Evolutionary conservation across 768 basidiomycete genomes (phyloP).

Genomic region (Nevesoporus exiguus): DNA sequence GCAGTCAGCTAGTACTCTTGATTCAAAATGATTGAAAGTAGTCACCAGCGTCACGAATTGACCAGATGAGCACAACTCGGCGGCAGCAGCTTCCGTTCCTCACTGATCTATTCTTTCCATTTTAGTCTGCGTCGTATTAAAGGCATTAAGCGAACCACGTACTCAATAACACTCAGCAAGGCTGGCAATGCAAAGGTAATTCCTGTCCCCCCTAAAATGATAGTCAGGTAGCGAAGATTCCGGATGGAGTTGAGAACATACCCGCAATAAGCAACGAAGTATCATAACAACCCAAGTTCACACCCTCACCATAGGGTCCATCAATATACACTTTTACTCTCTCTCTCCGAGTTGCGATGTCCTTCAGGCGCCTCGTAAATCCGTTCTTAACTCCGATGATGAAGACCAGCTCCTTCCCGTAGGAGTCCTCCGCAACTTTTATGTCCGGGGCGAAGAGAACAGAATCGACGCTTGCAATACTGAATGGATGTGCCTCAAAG

Average conservation of each 20-base stretch:
- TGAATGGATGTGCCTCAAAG: conserved; percentile 57
- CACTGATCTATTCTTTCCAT: conserved; percentile 3
- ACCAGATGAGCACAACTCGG: conserved; percentile 42
- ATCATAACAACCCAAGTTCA: conserved; percentile 37
- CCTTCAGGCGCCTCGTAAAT: conserved; percentile 47
- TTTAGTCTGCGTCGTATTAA: neutral
- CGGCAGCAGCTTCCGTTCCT: conserved; percentile 25
- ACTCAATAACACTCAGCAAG: conserved; percentile 43
- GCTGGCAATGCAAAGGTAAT: conserved; percentile 46
- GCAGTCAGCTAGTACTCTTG: neutral
- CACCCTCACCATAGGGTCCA: conserved; percentile 50
- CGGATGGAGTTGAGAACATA: conserved; percentile 11
- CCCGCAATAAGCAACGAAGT: conserved; percentile 49
- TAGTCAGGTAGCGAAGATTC: neutral
- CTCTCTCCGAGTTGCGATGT: conserved; percentile 28
- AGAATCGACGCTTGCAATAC: conserved; percentile 43
- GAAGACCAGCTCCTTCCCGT: conserved; percentile 45
- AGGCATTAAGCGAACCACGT: conserved; percentile 6
- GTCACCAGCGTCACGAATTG: conserved; percentile 38
- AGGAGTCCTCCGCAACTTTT: neutral
- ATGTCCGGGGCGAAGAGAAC: conserved; percentile 9
- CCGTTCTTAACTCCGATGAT: conserved; percentile 54
- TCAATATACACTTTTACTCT: conserved; percentile 50
- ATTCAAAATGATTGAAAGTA: neutral
- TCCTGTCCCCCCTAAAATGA: conserved; percentile 44